Conservation (phyloP, 345 rosid species). For the Cardamine occulta region DNA sequence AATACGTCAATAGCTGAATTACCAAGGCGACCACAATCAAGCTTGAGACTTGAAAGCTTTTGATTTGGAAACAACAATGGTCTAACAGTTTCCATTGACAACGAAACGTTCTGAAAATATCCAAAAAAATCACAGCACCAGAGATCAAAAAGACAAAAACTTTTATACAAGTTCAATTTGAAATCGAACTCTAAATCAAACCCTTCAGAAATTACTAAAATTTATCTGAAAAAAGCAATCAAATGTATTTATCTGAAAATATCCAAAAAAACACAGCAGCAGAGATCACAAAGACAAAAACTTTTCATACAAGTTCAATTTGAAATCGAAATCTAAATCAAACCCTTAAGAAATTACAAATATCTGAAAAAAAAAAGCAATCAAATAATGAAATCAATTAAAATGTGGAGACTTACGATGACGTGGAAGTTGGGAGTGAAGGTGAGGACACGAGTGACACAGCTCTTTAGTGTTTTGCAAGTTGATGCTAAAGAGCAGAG, state of each 20-base stretch:
- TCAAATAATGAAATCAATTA: not conserved
- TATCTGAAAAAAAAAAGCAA: not conserved
- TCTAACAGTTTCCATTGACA: conserved; percentile 58
- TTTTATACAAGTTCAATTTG: not conserved
- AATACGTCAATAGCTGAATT: conserved; percentile 63
- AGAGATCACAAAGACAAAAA: not conserved
- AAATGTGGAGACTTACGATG: conserved; percentile 49
- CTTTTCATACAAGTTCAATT: not conserved
- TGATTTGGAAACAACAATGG: conserved; percentile 78
- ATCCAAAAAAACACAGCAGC: not conserved
- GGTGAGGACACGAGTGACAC: conserved; percentile 70
- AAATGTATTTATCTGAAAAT: conserved; percentile 38
- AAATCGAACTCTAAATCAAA: not conserved
- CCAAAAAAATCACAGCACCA: not conserved
- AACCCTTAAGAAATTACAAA: not conserved
- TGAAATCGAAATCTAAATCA: not conserved
- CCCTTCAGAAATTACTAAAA: not conserved
- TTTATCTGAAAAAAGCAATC: not conserved
- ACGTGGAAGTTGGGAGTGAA: conserved; percentile 78
- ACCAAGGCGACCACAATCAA: conserved; percentile 73
- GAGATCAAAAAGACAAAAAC: not conserved
- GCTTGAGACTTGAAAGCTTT: conserved; percentile 67
- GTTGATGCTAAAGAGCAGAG: conserved; percentile 80
- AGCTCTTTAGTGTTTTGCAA: conserved; percentile 55
- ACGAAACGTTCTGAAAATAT: conserved; percentile 37